These are phyloP conservation scores for Plenodomus biglobosus DNA, from an alignment of 2,329 filamentous ascomycete species.

Conservation along the genomic window DNA sequence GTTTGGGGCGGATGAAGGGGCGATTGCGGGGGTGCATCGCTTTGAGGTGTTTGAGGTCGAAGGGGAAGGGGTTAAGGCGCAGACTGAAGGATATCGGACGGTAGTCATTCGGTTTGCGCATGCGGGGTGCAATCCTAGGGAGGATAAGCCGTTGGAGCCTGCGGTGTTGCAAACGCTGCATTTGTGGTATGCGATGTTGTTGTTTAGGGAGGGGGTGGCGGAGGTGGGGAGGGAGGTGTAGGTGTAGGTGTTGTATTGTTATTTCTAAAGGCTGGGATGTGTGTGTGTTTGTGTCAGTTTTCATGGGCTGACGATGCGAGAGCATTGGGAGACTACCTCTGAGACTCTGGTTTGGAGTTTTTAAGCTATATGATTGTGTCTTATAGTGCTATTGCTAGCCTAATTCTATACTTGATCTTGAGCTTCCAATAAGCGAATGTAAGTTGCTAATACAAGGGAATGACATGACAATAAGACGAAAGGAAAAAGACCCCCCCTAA, in stretches of 20 bases:
- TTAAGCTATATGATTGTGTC: too few relatives aligned
- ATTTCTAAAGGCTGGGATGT: too few relatives aligned
- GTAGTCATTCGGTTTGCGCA: not conserved
- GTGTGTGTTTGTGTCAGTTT: too few relatives aligned
- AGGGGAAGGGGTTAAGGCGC: not conserved
- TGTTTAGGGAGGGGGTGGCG: constrained; percentile 2
- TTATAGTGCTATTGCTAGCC: too few relatives aligned
- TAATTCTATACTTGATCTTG: too few relatives aligned
- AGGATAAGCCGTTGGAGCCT: constrained; percentile 5
- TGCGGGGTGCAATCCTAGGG: constrained; percentile 7
- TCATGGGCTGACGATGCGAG: too few relatives aligned
- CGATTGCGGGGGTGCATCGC: constrained; percentile 9
- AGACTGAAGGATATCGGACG: not conserved
- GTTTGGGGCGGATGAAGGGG: constrained; percentile 3
- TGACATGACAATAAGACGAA: too few relatives aligned
- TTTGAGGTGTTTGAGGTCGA: constrained; percentile 3
- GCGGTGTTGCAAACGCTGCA: constrained; percentile 2
- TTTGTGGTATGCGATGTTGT: constrained; percentile 6
- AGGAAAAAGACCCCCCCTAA: too few relatives aligned
- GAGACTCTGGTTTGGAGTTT: too few relatives aligned
- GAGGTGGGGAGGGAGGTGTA: not conserved
- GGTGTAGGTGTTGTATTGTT: not conserved
- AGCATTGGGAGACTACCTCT: too few relatives aligned
- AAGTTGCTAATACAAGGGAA: too few relatives aligned
- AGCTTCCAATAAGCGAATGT: too few relatives aligned